Evolutionary conservation across 1,284 basidiomycete species (phyloP).

Genomic region (Mycena citricolor): DNA sequence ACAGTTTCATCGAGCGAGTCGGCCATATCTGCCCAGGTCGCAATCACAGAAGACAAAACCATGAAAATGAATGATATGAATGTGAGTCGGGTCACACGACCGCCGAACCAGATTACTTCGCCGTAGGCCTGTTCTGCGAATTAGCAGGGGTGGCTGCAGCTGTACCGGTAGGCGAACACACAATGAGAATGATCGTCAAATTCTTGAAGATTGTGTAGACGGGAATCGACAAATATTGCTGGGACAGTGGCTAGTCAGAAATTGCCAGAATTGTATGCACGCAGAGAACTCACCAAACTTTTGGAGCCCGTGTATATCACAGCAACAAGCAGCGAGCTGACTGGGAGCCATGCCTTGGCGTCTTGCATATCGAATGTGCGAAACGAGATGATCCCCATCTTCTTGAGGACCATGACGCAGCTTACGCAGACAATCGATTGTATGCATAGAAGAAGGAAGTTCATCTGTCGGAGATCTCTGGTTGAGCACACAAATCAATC

Average conservation of each 20-base stretch:
- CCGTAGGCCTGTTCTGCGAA: conserved; percentile 87
- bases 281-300: conserved; percentile 69
- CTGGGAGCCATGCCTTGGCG: conserved; percentile 92
- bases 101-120: conserved; percentile 96
- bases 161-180: conserved; percentile 29
- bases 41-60: conserved; percentile 94
- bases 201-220: conserved; percentile 99
- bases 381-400: conserved; percentile 84
- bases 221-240: conserved; percentile 94
- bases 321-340: conserved; percentile 87
- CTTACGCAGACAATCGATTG: conserved; percentile 86
- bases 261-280: neutral
- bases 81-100: conserved; percentile 84
- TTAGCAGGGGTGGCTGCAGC: too few species aligned
- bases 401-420: conserved; percentile 78
- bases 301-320: conserved; percentile 99
- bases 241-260: conserved; percentile 13
- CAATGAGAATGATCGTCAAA: conserved; percentile 96
- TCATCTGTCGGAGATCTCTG: neutral
- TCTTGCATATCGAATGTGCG: conserved; percentile 84
- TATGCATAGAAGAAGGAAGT: conserved; percentile 88
- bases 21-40: conserved; percentile 91
- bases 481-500: conserved; percentile 7
- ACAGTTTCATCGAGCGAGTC: conserved; percentile 45
- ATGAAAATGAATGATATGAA: conserved; percentile 91